phyloP scores from a whole-genome alignment of 2,329 filamentous ascomycete genomes.

The Knufia fluminis region DNA sequence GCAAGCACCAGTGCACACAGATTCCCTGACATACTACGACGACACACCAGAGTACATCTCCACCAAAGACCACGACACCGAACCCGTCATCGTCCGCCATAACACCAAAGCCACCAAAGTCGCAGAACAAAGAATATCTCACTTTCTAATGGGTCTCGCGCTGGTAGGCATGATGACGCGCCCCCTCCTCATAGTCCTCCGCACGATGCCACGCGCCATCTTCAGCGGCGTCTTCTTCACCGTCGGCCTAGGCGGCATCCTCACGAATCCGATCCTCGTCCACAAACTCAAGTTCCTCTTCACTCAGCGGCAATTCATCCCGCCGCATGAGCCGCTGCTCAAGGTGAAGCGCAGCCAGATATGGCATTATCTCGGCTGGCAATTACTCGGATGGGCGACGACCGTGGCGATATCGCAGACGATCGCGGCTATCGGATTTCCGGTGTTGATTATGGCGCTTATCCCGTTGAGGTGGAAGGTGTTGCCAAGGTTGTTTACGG shows the following conservation, averaged over 20 bases:
- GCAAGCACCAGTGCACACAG: slow-evolving; percentile 50
- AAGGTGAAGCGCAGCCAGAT: slow-evolving; percentile 39
- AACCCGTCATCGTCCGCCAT: slow-evolving; percentile 36
- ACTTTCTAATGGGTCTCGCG: slow-evolving; percentile 46
- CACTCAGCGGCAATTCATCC: slow-evolving; percentile 38
- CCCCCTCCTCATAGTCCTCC: slow-evolving; percentile 44
- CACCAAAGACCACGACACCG: slow-evolving; percentile 33
- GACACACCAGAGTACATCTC: slow-evolving; percentile 33
- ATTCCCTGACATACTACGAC: slow-evolving; percentile 38
- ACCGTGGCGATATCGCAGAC: slow-evolving; percentile 74
- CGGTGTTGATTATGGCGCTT: slow-evolving; percentile 60
- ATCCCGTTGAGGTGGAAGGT: slow-evolving; percentile 58
- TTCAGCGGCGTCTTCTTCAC: slow-evolving; percentile 51
- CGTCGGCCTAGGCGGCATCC: slow-evolving; percentile 44
- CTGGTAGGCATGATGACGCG: slow-evolving; percentile 50
- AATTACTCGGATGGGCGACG: slow-evolving; percentile 43
- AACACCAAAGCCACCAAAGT: slow-evolving; percentile 39
- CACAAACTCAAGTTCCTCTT: slow-evolving; percentile 43
- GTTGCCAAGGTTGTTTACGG: slow-evolving; percentile 52
- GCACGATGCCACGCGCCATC: slow-evolving; percentile 46
- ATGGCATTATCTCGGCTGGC: slow-evolving; percentile 42
- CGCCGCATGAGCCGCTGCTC: slow-evolving; percentile 40
- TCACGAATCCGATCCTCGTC: slow-evolving; percentile 44
- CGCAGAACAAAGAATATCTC: slow-evolving; percentile 48
- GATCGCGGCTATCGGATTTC: slow-evolving; percentile 71